A percentile compares a stretch with the other conserved stretches of the same genome.
Conservation (phyloP, 345 rosid genomes). For the Raphanus sativus region DNA sequence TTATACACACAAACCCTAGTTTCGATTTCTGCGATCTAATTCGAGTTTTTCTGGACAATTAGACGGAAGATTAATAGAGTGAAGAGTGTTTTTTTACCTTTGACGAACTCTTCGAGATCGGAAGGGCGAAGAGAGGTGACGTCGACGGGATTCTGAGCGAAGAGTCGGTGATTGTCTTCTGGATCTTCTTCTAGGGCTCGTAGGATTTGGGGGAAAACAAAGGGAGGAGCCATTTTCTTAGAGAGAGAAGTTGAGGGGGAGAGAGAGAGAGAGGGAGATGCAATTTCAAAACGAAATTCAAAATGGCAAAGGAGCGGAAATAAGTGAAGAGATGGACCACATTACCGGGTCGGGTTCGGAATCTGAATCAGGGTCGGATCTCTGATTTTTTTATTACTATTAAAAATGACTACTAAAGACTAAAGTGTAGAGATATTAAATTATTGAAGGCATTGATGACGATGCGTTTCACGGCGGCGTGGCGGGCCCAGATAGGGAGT, state of each 20-base stretch:
- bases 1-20: background rate
- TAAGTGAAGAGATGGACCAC: background rate
- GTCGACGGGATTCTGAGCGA: slow-evolving; percentile 56
- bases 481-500: slow-evolving; percentile 10
- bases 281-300: slow-evolving; percentile 32
- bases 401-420: no score
- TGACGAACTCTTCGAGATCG: slow-evolving; percentile 83
- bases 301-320: slow-evolving; percentile 35
- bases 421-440: background rate
- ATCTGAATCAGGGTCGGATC: slow-evolving; percentile 11
- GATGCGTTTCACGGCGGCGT: slow-evolving; percentile 18
- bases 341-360: background rate
- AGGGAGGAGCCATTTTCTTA: slow-evolving; percentile 67
- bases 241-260: background rate
- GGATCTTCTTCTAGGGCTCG: slow-evolving; percentile 64
- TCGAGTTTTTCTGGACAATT: background rate
- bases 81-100: slow-evolving; percentile 48
- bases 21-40: background rate
- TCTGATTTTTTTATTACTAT: background rate
- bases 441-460: slow-evolving; percentile 2
- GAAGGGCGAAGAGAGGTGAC: slow-evolving; percentile 58
- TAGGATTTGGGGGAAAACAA: slow-evolving; percentile 68
- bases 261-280: slow-evolving; percentile 23
- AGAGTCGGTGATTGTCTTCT: slow-evolving; percentile 52
- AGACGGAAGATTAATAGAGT: background rate